Base-by-base conservation (phyloP, 2,329 filamentous ascomycete genomes). In the Colletotrichum ledebouriae region DNA sequence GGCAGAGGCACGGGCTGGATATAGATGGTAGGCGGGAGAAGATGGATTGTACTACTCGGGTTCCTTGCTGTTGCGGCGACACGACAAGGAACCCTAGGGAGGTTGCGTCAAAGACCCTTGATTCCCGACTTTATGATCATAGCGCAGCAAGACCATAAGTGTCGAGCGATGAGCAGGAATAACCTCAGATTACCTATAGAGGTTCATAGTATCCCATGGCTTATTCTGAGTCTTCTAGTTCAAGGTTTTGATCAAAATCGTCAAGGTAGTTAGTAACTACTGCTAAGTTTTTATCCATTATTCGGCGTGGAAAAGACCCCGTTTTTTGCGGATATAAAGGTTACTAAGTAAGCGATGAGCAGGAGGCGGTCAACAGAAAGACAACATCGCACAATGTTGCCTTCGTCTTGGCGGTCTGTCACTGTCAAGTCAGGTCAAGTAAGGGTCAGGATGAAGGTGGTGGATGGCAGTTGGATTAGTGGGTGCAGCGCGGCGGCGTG, bases 351-450 rank as follows among this genome's bases (percentile, higher is more conserved):
- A 53, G 50, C 34, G 22, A 13, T 10, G 9, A 39, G 34, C 10
- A 39, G 53, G 25, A 63, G 39, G 64, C 64, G 64, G 64, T 67
- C 64, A 67, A 55, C 58, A 53, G 62, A 9, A 9, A 9, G 41
- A 13, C 3, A 13, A 39, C 10, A 6, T 13, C 12, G 37, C 22
- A 44, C 42, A 44, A n/a, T 20, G 22, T 34, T 29, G 9, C 33
- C 17, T 47, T 61, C 15, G n/a, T 33, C 57, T 61, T 61, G 63
- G 63, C 63, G 63, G 57, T 66, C 63, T 42, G 62, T 60, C 46
- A 55, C 57, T 17, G 1, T 25, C 25, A 25, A 25, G 47, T 17
- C 22, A 52, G 47, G 22, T 52, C 25, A 55, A 9, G 34, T 57
- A 39, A 44, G 50, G 42, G 29, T 44, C n/a, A 17, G 64, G 52